A percentile compares a stretch with the other conserved stretches of the same genome.
Evolutionary conservation across 768 basidiomycete species (phyloP).

Genomic region (Mycena albidolilacea): DNA sequence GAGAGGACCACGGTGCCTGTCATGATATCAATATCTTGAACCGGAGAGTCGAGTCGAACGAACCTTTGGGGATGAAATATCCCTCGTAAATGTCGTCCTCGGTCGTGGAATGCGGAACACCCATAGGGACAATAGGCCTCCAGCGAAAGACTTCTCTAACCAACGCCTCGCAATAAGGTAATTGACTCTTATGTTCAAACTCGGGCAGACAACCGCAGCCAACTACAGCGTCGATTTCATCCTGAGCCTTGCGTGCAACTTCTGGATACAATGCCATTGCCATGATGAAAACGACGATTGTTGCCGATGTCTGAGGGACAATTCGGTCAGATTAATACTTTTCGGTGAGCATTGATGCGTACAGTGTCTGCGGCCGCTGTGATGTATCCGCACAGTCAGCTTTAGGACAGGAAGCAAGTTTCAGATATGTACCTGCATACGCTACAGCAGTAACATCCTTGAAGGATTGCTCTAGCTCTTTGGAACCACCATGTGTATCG

Average conservation of each 20-base stretch:
- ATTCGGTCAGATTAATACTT: neutral
- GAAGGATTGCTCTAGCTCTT: too few relatives aligned
- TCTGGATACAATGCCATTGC: constrained; percentile 46
- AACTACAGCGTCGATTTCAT: constrained; percentile 46
- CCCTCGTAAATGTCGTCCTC: constrained; percentile 50
- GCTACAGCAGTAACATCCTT: too few relatives aligned
- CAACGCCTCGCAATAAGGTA: constrained; percentile 27
- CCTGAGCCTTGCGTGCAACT: constrained; percentile 44
- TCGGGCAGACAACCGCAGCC: constrained; percentile 46
- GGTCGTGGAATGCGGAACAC: constrained; percentile 37
- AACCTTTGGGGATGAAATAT: constrained; percentile 50
- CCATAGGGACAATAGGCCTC: constrained; percentile 26
- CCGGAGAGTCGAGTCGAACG: constrained; percentile 21
- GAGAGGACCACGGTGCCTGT: constrained; percentile 9
- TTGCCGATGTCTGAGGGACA: constrained; percentile 39
- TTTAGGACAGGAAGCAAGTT: too few relatives aligned
- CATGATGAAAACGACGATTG: constrained; percentile 43
- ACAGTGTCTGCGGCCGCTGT: constrained; percentile 14
- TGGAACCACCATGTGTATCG: neutral
- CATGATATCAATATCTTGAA: neutral
- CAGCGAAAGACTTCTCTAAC: constrained; percentile 34
- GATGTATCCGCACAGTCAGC: neutral
- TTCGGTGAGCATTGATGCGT: neutral
- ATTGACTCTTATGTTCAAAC: constrained; percentile 42
- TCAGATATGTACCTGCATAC: too few relatives aligned